A percentile compares a stretch with the other conserved stretches of the same genome.
Evolutionary conservation across 164 flowering plant species (phyloP).

Genomic region (Macadamia integrifolia): DNA sequence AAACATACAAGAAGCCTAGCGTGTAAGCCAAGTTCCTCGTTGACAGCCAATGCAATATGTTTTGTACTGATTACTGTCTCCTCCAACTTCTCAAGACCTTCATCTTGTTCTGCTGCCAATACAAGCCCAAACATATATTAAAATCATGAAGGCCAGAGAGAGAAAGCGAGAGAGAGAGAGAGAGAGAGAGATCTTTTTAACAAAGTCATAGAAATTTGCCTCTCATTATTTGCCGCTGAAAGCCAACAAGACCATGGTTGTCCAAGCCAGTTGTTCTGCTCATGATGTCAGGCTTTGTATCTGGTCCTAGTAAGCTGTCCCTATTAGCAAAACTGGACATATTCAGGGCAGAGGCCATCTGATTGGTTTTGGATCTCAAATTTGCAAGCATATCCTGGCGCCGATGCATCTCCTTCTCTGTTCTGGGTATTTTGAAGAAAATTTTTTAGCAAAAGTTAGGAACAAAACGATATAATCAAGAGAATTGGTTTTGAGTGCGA

Average conservation of each 20-base stretch:
- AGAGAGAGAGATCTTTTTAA: background rate
- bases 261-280: conserved; percentile 49
- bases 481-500: background rate
- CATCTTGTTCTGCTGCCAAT: conserved; percentile 59
- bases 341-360: conserved; percentile 62
- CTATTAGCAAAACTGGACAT: conserved; percentile 58
- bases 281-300: conserved; percentile 47
- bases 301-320: conserved; percentile 69
- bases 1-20: conserved; percentile 48
- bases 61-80: conserved; percentile 57
- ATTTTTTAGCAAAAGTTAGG: background rate
- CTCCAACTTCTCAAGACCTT: conserved; percentile 65
- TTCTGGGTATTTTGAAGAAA: conserved; percentile 26
- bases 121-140: background rate
- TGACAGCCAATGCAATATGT: conserved; percentile 61
- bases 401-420: conserved; percentile 71
- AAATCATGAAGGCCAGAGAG: background rate
- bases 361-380: conserved; percentile 55
- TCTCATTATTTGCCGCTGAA: conserved; percentile 62
- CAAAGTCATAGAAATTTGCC: conserved; percentile 27
- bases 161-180: background rate
- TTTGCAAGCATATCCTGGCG: conserved; percentile 59
- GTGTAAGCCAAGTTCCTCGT: conserved; percentile 60
- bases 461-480: background rate
- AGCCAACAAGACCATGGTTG: conserved; percentile 54